These are phyloP conservation scores for Fusarium sarcochroum DNA, from an alignment of 2,329 filamentous ascomycete species.

Conservation along the genomic window DNA sequence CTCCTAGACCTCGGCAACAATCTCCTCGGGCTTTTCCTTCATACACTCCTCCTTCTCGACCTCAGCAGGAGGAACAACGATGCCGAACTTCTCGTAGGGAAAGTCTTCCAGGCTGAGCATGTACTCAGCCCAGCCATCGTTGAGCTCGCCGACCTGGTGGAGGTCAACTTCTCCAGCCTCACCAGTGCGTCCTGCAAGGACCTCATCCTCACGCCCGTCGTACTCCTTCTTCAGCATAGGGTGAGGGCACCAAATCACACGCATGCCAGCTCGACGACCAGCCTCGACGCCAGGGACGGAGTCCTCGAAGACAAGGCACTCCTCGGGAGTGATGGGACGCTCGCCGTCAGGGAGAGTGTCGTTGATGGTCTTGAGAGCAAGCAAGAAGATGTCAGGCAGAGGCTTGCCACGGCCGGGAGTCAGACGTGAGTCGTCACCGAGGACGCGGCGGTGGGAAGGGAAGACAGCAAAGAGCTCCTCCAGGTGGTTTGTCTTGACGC, in stretches of 20 bases:
- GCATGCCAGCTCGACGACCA: constrained; percentile 92
- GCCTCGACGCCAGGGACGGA: constrained; percentile 93
- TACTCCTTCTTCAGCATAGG: constrained; percentile 82
- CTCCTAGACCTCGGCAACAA: constrained; percentile 33
- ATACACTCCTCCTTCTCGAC: constrained; percentile 62
- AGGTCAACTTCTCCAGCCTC: constrained; percentile 70
- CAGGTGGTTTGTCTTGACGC: constrained; percentile 79
- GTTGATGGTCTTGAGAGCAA: constrained; percentile 90
- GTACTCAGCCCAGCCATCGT: constrained; percentile 74
- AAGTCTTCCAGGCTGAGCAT: constrained; percentile 66
- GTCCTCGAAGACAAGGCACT: constrained; percentile 97
- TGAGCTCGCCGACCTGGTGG: constrained; percentile 69
- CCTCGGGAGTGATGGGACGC: constrained; percentile 78
- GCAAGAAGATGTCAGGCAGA: constrained; percentile 91
- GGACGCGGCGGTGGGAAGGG: constrained; percentile 76
- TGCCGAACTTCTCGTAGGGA: constrained; percentile 72
- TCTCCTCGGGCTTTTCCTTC: constrained; percentile 49
- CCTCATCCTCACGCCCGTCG: constrained; percentile 80
- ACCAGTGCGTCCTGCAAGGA: constrained; percentile 85
- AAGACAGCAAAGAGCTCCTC: constrained; percentile 75
- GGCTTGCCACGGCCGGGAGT: constrained; percentile 88
- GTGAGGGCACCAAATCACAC: constrained; percentile 93
- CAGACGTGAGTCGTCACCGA: constrained; percentile 89
- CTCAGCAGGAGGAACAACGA: constrained; percentile 60
- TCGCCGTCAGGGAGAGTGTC: constrained; percentile 74